These are phyloP conservation scores for Zygosaccharomyces pseudorouxii DNA, from an alignment of 805 yeast species.

Conservation along the genomic window DNA sequence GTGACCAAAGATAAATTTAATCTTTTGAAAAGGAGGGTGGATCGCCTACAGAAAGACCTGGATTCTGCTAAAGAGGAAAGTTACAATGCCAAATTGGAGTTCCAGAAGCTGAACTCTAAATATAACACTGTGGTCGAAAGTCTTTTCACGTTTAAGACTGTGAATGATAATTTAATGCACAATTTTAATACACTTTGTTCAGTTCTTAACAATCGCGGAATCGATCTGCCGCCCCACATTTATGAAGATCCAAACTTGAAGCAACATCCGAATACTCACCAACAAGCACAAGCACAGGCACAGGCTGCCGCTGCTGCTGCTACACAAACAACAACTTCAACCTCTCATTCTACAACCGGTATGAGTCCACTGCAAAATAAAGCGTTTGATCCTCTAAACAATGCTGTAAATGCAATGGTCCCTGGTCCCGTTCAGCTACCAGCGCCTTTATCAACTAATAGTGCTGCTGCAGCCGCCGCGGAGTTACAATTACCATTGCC, in stretches of 20 bases:
- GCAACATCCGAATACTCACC: slow-evolving; percentile 1
- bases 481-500: slow-evolving; percentile 13
- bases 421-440: slow-evolving; percentile 12
- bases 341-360: slow-evolving; percentile 8
- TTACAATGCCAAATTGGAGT: slow-evolving; percentile 31
- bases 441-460: slow-evolving; percentile 5
- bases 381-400: slow-evolving; percentile 10
- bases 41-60: slow-evolving; percentile 34
- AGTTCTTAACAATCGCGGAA: slow-evolving; percentile 53
- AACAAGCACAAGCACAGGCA: slow-evolving; percentile 8
- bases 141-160: slow-evolving; percentile 50
- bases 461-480: slow-evolving; percentile 13
- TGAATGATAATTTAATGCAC: slow-evolving; percentile 52
- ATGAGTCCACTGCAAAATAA: slow-evolving; percentile 8
- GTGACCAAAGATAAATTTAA: slow-evolving; percentile 27
- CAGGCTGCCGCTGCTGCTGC: slow-evolving; percentile 1
- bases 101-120: slow-evolving; percentile 46
- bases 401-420: slow-evolving; percentile 10
- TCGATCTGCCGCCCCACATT: slow-evolving; percentile 52
- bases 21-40: slow-evolving; percentile 32
- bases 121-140: slow-evolving; percentile 63
- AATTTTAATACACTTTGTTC: slow-evolving; percentile 49
- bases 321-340: slow-evolving; percentile 8
- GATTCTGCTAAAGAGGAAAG: slow-evolving; percentile 23
- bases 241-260: slow-evolving; percentile 10